Base-by-base conservation (phyloP, 352 stramenopile genomes). In the Detonula confervacea region DNA sequence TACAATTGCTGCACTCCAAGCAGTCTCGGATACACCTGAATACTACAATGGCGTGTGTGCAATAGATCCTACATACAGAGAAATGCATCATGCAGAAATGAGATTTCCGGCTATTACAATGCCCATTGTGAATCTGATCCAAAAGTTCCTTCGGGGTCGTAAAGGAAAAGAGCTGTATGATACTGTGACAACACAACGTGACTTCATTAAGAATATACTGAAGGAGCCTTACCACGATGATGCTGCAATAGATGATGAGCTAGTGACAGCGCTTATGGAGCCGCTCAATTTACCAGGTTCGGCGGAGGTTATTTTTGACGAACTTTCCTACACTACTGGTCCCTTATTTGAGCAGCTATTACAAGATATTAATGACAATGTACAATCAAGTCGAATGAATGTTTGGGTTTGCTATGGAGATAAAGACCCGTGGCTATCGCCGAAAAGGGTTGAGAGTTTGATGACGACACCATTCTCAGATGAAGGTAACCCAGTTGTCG, bases 361-460 rank as follows among this genome's bases (percentile, higher is more conserved):
- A 24, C 66, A 75, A 75, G 66, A 75, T 24, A 56, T 75, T 5
- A 67, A 75, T 57, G 39, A 35, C 20, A 47, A 24, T 51, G n/a
- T n/a, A 49, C 3, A n/a, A 7, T 47, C 54, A 20, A 60, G 60
- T n/a, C 57, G 54, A 27, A 75, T 52, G 52, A 22, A 35, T 20
- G 42, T 71, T 49, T 78, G 69, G 69, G 54, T 78, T 8, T 37
- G 55, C 37, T 78, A 71, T 78, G 69, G 69, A 35, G 42, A 71
- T n/a, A 59, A 78, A 57, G 69, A 78, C 27, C 69, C 69, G 49
- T 78, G 69, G 56, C 29, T 78, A 49, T 61, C 62, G 37, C 49
- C 51, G 5, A 78, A 71, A 25, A 25, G 69, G 24, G 69, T 75
- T n/a, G 56, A 78, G 18, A 70, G 69, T 47, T 66, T 78, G 33